Evolutionary conservation across 2,329 filamentous ascomycete genomes (phyloP).

Genomic region (Calonectria ilicicola): DNA sequence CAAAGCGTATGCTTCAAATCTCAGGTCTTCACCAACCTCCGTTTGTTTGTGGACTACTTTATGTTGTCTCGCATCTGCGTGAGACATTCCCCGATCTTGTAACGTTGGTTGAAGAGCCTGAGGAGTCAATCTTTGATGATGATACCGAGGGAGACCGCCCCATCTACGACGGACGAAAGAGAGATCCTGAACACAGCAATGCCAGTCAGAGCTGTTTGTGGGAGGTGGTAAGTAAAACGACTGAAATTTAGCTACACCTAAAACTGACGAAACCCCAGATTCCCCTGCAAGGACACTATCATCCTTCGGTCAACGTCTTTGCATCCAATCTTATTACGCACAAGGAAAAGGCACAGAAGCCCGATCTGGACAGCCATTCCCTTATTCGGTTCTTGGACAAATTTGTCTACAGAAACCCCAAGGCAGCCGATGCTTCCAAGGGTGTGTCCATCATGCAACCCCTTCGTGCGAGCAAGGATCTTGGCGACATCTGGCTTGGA

Average conservation of each 20-base stretch:
- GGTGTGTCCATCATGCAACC: conserved; percentile 98
- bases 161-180: conserved; percentile 87
- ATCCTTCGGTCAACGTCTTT: conserved; percentile 91
- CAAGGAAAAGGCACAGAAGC: conserved; percentile 83
- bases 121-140: conserved; percentile 76
- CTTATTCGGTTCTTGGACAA: conserved; percentile 97
- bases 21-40: conserved; percentile 90
- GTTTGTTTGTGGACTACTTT: conserved; percentile 93
- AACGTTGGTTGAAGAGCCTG: conserved; percentile 82
- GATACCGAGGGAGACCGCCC: conserved; percentile 55
- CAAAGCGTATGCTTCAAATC: conserved; percentile 91
- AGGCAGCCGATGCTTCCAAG: conserved; percentile 74
- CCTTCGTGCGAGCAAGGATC: conserved; percentile 65
- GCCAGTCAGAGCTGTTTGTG: conserved; percentile 94
- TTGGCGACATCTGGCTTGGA: conserved; percentile 68
- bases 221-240: conserved; percentile 76
- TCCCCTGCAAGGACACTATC: conserved; percentile 75
- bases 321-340: conserved; percentile 78
- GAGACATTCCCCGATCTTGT: conserved; percentile 83
- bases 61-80: conserved; percentile 85
- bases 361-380: conserved; percentile 89
- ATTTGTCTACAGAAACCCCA: conserved; percentile 97
- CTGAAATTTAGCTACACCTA: neutral
- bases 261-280: conserved; percentile 45
- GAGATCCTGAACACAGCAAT: conserved; percentile 91